These are phyloP conservation scores for Pythium sukuiense DNA, from an alignment of 352 stramenopile species.

Conservation along the genomic window DNA sequence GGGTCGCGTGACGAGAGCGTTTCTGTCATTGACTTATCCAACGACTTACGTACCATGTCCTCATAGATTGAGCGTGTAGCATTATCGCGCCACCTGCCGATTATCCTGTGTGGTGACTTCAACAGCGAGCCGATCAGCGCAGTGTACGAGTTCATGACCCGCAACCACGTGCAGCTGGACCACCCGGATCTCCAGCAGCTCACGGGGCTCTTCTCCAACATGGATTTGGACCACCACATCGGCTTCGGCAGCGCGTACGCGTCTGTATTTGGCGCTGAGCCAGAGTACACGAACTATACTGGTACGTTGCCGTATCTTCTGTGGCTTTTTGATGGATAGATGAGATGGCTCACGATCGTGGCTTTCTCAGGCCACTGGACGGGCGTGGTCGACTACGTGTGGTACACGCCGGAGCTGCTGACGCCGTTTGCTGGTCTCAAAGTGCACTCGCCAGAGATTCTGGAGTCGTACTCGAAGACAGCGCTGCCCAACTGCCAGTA, in stretches of 20 bases:
- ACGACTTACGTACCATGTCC: neutral
- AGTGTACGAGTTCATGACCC: slow-evolving; percentile 97
- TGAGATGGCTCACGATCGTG: neutral
- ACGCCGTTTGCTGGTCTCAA: slow-evolving; percentile 92
- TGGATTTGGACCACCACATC: slow-evolving; percentile 92
- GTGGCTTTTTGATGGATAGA: slow-evolving; percentile 15
- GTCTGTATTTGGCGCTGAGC: slow-evolving; percentile 95
- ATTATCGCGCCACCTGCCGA: slow-evolving; percentile 80
- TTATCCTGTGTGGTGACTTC: slow-evolving; percentile 99
- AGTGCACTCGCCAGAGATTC: slow-evolving; percentile 89
- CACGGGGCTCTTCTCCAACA: slow-evolving; percentile 40
- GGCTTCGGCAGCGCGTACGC: slow-evolving; percentile 94
- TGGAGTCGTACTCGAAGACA: slow-evolving; percentile 88
- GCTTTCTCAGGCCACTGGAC: slow-evolving; percentile 85
- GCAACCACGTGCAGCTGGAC: slow-evolving; percentile 78
- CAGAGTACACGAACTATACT: slow-evolving; percentile 98
- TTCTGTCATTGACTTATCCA: too few species aligned
- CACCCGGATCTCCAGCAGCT: slow-evolving; percentile 89
- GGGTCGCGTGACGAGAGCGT: neutral
- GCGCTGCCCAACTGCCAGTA: slow-evolving; percentile 96
- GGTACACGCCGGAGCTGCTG: slow-evolving; percentile 94
- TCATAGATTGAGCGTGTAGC: slow-evolving; percentile 75
- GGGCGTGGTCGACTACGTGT: slow-evolving; percentile 98
- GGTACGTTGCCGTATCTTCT: slow-evolving; percentile 30
- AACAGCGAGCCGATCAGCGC: slow-evolving; percentile 96